Base-by-base conservation (phyloP, 2,329 filamentous ascomycete species). In the Nannizzia gypsea region DNA sequence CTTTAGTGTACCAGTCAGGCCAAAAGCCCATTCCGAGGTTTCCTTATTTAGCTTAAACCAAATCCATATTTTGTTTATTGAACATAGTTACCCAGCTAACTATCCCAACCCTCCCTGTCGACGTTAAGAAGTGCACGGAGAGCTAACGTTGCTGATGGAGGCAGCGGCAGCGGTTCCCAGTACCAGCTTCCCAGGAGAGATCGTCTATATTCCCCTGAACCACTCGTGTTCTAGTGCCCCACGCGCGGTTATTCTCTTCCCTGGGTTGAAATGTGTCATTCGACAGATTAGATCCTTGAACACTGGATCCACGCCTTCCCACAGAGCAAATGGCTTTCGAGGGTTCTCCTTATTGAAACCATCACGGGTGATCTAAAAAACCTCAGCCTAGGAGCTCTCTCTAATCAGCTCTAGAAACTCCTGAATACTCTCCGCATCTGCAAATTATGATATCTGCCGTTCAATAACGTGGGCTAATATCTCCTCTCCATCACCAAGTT, bases 391-490 rank as follows among this genome's bases (percentile, higher is more conserved):
- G 15, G 72, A 73, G 62, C 72, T 75, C 22, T 72, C 44, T 6
- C 42, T 20, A 11, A 46, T 46, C 17, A 22, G 20, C 11, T 46
- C 20, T 24, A 46, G 64, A 57, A 79, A 69, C 20, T 69, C 71
- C 31, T 72, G 68, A 38, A 78, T 68, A 50, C 72, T 71, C 3
- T 76, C 66, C 66, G 69, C 67, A 62, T 79, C 72, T 54, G 71
- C 73, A 65, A 80, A 80, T 63, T 76, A 76, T 2, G 76, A 80
- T 9, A 79, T 71, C 61, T 79, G 77, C 20, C 73, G 72, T 61
- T 76, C 71, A 28, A 78, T 64, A 48, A 78, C 73, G 59, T 70
- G 67, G 58, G 69, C 69, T 55, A 73, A 69, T 22, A 69, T 67
- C 56, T 74, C 73, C 42, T 67, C 64, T 65, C 68, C 64, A 66